These are phyloP conservation scores for Neonectria punicea DNA, from an alignment of 2,329 filamentous ascomycete genomes.

Conservation along the genomic window DNA sequence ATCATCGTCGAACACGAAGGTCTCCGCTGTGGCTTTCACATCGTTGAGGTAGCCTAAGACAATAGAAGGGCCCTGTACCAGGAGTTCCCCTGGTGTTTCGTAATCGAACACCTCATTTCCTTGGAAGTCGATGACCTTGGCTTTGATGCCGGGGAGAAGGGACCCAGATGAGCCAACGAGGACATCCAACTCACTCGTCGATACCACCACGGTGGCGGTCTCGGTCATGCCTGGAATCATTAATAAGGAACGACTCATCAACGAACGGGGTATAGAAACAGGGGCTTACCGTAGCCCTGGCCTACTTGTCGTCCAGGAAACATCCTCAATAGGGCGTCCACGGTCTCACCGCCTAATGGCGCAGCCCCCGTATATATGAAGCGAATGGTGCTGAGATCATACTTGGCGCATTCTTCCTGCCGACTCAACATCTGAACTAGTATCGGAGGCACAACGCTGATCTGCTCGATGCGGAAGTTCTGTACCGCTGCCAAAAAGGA, in stretches of 20 bases:
- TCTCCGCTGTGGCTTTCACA: slow-evolving; percentile 81
- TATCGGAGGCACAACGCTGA: slow-evolving; percentile 81
- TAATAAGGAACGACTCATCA: neutral
- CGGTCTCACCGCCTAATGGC: slow-evolving; percentile 75
- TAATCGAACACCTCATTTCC: slow-evolving; percentile 74
- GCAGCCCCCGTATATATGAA: slow-evolving; percentile 77
- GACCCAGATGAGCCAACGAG: slow-evolving; percentile 75
- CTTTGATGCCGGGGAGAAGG: slow-evolving; percentile 69
- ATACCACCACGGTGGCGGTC: slow-evolving; percentile 72
- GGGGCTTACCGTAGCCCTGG: slow-evolving; percentile 51
- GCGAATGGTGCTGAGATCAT: slow-evolving; percentile 73
- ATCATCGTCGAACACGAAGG: slow-evolving; percentile 73
- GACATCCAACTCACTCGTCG: slow-evolving; percentile 66
- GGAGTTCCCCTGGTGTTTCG: slow-evolving; percentile 80
- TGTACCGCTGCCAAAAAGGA: slow-evolving; percentile 72
- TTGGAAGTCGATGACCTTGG: slow-evolving; percentile 71
- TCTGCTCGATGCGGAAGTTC: slow-evolving; percentile 71
- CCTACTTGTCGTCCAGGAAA: slow-evolving; percentile 73
- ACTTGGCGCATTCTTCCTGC: slow-evolving; percentile 65
- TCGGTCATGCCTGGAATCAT: slow-evolving; percentile 72
- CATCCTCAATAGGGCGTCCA: slow-evolving; percentile 66
- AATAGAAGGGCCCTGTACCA: slow-evolving; percentile 79
- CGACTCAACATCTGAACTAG: slow-evolving; percentile 77
- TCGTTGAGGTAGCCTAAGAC: slow-evolving; percentile 88
- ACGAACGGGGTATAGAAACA: neutral